Evolutionary conservation across 2,329 filamentous ascomycete species (phyloP).

Genomic region (Rhynchosporium graminicola): DNA sequence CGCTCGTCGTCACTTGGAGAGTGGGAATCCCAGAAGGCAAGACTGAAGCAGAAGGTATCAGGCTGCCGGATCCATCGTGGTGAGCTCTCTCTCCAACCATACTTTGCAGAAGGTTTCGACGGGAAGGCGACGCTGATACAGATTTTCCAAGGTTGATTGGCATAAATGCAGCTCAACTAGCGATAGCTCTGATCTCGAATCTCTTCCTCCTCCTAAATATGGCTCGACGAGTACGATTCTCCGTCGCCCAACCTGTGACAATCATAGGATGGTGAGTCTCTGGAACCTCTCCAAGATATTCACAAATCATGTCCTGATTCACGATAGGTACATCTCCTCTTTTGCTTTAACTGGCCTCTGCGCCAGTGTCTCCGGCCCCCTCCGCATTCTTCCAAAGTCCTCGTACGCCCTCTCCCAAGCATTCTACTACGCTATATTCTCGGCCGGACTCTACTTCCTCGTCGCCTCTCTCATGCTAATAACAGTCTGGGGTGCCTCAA

Average conservation of each 20-base stretch:
- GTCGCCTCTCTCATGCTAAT: slow-evolving; percentile 74
- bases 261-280: slow-evolving; percentile 70
- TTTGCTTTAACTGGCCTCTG: slow-evolving; percentile 67
- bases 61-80: slow-evolving; percentile 71
- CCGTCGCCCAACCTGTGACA: slow-evolving; percentile 78
- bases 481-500: slow-evolving; percentile 76
- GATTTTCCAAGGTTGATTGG: slow-evolving; percentile 59
- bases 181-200: slow-evolving; percentile 76
- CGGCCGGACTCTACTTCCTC: slow-evolving; percentile 74
- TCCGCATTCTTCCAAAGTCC: slow-evolving; percentile 48
- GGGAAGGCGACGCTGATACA: neutral
- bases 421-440: slow-evolving; percentile 83
- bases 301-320: neutral
- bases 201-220: slow-evolving; percentile 85
- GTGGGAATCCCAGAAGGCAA: slow-evolving; percentile 53
- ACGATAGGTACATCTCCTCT: slow-evolving; percentile 55
- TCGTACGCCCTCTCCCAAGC: slow-evolving; percentile 74
- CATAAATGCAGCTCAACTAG: slow-evolving; percentile 77
- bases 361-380: slow-evolving; percentile 63
- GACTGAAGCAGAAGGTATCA: slow-evolving; percentile 54
- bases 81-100: slow-evolving; percentile 41
- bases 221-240: slow-evolving; percentile 75
- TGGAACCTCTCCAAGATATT: slow-evolving; percentile 46
- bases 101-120: neutral
- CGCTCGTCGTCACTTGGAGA: slow-evolving; percentile 80